These are phyloP conservation scores for Rhodomyrtus tomentosa DNA, from an alignment of 345 rosid species.

Conservation along the genomic window DNA sequence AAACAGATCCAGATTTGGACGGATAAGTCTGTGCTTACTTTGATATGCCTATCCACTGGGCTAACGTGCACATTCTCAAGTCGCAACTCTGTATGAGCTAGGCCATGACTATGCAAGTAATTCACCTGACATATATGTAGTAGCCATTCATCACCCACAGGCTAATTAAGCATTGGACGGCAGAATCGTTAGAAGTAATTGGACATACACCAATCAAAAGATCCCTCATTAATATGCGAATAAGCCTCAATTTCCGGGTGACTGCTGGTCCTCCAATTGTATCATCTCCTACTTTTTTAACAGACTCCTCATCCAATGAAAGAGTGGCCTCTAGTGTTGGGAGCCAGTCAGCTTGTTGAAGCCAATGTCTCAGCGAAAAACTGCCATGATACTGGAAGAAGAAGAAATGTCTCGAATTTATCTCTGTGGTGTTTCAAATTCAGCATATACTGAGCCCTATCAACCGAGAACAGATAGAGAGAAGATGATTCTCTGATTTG, in stretches of 20 bases:
- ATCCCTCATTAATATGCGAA: slow-evolving; percentile 78
- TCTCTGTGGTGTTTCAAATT: not conserved
- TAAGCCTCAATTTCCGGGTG: slow-evolving; percentile 73
- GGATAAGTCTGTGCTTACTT: slow-evolving; percentile 32
- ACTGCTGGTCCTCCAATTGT: slow-evolving; percentile 95
- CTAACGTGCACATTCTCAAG: slow-evolving; percentile 92
- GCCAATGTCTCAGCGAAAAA: slow-evolving; percentile 91
- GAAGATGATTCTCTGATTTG: not conserved
- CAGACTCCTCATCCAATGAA: slow-evolving; percentile 88
- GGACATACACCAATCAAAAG: slow-evolving; percentile 82
- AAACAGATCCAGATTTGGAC: not conserved
- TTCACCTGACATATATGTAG: slow-evolving; percentile 51
- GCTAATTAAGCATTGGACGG: not conserved
- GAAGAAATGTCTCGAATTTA: not conserved
- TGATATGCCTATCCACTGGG: slow-evolving; percentile 93
- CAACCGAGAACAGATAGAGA: not conserved
- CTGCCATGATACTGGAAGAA: slow-evolving; percentile 74
- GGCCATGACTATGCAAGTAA: slow-evolving; percentile 95
- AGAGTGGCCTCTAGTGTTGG: slow-evolving; percentile 93
- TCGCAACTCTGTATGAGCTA: slow-evolving; percentile 94
- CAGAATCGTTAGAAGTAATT: not conserved
- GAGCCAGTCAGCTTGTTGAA: slow-evolving; percentile 93
- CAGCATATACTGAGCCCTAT: not conserved
- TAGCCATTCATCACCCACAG: not conserved
- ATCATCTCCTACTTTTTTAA: slow-evolving; percentile 80